phyloP scores from a whole-genome alignment of 1,284 basidiomycete species.

The Irpex lacteus region DNA sequence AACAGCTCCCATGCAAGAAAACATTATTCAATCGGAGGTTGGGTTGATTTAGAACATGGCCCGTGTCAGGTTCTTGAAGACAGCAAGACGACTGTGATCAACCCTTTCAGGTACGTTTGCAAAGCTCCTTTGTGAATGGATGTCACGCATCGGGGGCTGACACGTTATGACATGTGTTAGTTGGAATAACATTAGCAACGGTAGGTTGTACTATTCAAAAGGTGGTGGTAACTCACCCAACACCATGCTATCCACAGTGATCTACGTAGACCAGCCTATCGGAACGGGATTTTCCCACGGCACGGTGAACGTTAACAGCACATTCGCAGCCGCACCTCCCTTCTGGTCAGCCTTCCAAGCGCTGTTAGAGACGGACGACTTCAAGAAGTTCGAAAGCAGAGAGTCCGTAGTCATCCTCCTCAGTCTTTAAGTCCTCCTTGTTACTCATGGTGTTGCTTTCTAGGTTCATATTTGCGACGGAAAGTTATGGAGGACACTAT shows the following conservation, averaged over 20 bases:
- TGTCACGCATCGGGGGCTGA: background rate
- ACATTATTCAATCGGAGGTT: background rate
- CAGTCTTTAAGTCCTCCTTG: background rate
- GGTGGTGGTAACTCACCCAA: background rate
- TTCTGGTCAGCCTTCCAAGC: conserved; percentile 68
- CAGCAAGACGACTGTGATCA: conserved; percentile 47
- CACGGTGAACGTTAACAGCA: conserved; percentile 52
- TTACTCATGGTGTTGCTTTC: background rate
- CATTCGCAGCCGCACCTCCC: conserved; percentile 45
- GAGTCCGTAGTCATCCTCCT: conserved; percentile 38
- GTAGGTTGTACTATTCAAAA: conserved; percentile 28
- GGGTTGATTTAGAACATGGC: conserved; percentile 44
- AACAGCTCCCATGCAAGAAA: background rate
- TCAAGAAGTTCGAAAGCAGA: conserved; percentile 54
- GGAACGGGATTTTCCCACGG: conserved; percentile 68
- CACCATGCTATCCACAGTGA: conserved; percentile 39
- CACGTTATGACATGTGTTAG: conserved; percentile 25
- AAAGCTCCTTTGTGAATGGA: background rate
- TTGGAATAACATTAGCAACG: conserved; percentile 72
- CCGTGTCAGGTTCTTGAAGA: conserved; percentile 58
- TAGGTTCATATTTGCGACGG: conserved; percentile 63
- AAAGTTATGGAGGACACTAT: conserved; percentile 71
- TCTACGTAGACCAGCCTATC: conserved; percentile 77
- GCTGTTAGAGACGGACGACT: conserved; percentile 60
- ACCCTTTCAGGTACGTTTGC: conserved; percentile 46